These are phyloP conservation scores for Aspergillus terreus DNA, from an alignment of 2,329 filamentous ascomycete species.

Conservation along the genomic window DNA sequence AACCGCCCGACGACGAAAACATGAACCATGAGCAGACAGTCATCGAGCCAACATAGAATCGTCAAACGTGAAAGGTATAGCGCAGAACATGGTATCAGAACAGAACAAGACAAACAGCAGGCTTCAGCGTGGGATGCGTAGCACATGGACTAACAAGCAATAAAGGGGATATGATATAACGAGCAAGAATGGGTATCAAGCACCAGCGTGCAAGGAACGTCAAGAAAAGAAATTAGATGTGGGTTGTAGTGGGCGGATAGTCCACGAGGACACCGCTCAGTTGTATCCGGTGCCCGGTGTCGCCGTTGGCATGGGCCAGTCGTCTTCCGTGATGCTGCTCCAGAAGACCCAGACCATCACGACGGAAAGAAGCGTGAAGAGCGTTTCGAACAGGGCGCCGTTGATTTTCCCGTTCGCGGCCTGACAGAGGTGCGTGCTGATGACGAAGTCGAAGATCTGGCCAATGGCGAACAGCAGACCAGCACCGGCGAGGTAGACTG, in stretches of 20 bases:
- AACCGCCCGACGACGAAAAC: background rate
- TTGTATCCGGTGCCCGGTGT: constrained; percentile 26
- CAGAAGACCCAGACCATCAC: constrained; percentile 89
- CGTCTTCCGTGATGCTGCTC: constrained; percentile 98
- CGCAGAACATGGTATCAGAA: constrained; percentile 16
- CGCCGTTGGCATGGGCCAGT: constrained; percentile 68
- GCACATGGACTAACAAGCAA: constrained; percentile 3
- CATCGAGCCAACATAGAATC: constrained; percentile 8
- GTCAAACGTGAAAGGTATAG: constrained; percentile 13
- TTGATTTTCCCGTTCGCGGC: constrained; percentile 84
- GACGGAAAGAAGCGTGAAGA: constrained; percentile 85
- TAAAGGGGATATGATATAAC: constrained; percentile 1
- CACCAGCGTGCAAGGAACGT: constrained; percentile 9
- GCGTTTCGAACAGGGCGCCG: constrained; percentile 84
- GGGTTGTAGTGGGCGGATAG: too few species aligned
- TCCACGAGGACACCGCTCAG: background rate
- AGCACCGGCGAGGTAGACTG: constrained; percentile 71
- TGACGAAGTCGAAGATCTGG: constrained; percentile 92
- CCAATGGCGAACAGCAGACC: constrained; percentile 82
- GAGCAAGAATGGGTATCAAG: constrained; percentile 5
- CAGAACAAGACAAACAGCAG: constrained; percentile 1
- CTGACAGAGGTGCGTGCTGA: constrained; percentile 86
- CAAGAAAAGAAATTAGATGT: background rate
- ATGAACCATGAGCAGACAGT: constrained; percentile 5
- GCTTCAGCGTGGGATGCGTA: background rate